phyloP scores from a whole-genome alignment of 768 basidiomycete genomes.

The Russula abietina region DNA sequence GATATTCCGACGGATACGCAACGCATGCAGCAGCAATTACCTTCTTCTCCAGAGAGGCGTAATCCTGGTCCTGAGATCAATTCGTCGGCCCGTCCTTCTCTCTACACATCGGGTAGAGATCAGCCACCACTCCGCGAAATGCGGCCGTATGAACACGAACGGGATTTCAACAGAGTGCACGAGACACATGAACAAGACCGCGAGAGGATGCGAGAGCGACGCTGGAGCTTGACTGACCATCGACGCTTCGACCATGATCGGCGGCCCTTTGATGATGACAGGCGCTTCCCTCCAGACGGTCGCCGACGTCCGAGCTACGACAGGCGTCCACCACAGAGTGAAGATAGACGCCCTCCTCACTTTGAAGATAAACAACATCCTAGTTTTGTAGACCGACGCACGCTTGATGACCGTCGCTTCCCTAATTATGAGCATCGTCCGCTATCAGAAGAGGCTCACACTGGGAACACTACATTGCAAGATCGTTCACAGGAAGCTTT shows the following conservation, averaged over 20 bases:
- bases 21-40: neutral
- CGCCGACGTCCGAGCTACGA: slow-evolving; percentile 34
- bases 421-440: slow-evolving; percentile 21
- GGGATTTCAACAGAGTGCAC: slow-evolving; percentile 36
- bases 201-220: slow-evolving; percentile 31
- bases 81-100: slow-evolving; percentile 27
- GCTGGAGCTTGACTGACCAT: slow-evolving; percentile 31
- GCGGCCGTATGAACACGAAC: slow-evolving; percentile 33
- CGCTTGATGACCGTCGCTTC: slow-evolving; percentile 5
- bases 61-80: slow-evolving; percentile 21
- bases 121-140: slow-evolving; percentile 28
- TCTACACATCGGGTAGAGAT: slow-evolving; percentile 27
- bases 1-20: neutral
- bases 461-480: slow-evolving; percentile 21
- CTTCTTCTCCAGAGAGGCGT: slow-evolving; percentile 13
- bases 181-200: slow-evolving; percentile 23
- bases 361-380: slow-evolving; percentile 26
- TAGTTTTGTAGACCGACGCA: slow-evolving; percentile 15
- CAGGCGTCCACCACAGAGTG: slow-evolving; percentile 15
- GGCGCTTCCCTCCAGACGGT: slow-evolving; percentile 42
- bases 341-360: slow-evolving; percentile 24
- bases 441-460: slow-evolving; percentile 14
- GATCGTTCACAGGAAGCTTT: slow-evolving; percentile 1
- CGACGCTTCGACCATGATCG: slow-evolving; percentile 37
- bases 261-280: slow-evolving; percentile 35